Base-by-base conservation (phyloP, 768 basidiomycete genomes). In the Lyophyllum decastes region DNA sequence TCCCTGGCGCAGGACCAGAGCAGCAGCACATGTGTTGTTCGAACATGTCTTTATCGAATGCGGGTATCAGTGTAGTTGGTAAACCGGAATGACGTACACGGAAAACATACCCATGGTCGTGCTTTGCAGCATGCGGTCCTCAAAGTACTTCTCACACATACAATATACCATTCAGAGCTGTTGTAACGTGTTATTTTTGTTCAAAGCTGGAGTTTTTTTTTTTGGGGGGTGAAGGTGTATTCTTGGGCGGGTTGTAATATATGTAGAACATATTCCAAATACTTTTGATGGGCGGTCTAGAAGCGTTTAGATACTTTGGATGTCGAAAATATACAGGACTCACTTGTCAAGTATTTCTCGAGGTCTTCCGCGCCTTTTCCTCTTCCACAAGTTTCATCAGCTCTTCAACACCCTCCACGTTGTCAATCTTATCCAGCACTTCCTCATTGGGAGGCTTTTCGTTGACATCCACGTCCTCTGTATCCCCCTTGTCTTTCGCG, bases 401-500 rank as follows among this genome's bases (percentile, higher is more conserved):
- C 40, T 40, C 38, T 21, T 41, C 35, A 6, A 52, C 34, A 19
- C 34, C 38, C n/a, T 52, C 51, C 38, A 52, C 19, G 14, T 41
- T 41, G 1, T 52, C 51, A 9, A 52, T 16, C 2, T 41, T 25
- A 11, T 52, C 40, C 33, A 34, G 10, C 10, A 14, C 27, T 12
- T 50, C 30, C 49, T 50, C 49, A 21, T 26, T 25, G 24, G 46
- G 24, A 21, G 12, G 46, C 24, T 19, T 19, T 47, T 38, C 51
- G 25, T 52, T 24, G 7, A 22, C 22, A 4, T 52, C 51, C 11
- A 14, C 25, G 24, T 52, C 51, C 17, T 52, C 51, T 7, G 38
- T 38, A n/a, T 40, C 34, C 6, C 41, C 51, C 51, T 52, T 40
- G 1, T 76, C 41, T 30, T 30, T 30, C 10, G 30, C 30, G 30